These are phyloP conservation scores for Epichloe gansuensis DNA, from an alignment of 2,329 filamentous ascomycete species.

Conservation along the genomic window DNA sequence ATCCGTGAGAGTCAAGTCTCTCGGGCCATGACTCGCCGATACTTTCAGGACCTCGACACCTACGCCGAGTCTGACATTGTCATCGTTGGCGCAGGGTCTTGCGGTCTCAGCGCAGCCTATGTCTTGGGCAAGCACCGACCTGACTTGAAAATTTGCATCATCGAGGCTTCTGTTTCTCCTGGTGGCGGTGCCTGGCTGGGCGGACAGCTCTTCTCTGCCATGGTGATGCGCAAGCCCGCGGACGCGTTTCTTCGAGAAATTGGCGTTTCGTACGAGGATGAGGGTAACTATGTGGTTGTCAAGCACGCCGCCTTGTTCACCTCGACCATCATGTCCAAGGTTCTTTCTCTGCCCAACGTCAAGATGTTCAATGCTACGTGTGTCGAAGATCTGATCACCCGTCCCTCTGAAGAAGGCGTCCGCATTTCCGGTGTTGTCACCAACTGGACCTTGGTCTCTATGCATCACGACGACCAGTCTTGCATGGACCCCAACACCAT, in stretches of 20 bases:
- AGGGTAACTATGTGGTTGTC: constrained; percentile 80
- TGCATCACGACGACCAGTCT: constrained; percentile 79
- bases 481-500: constrained; percentile 99
- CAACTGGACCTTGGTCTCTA: constrained; percentile 87
- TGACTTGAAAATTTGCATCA: constrained; percentile 81
- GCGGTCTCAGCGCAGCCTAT: constrained; percentile 76
- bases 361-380: constrained; percentile 94
- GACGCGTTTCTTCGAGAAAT: constrained; percentile 73
- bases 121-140: constrained; percentile 72
- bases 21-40: constrained; percentile 84
- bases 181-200: constrained; percentile 88
- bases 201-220: constrained; percentile 86
- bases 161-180: constrained; percentile 79
- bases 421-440: constrained; percentile 83
- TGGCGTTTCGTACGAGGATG: constrained; percentile 77
- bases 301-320: constrained; percentile 93
- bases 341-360: constrained; percentile 75
- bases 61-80: constrained; percentile 92
- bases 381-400: constrained; percentile 87
- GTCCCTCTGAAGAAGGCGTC: constrained; percentile 43
- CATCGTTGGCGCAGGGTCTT: constrained; percentile 83
- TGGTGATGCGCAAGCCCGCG: constrained; percentile 90
- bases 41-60: constrained; percentile 78
- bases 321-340: constrained; percentile 71
- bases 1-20: constrained; percentile 90